Percentiles rank a stretch among this genome's conserved stretches.
Evolutionary conservation across 805 yeast species (phyloP).

Genomic region (Yarrowia sp.): DNA sequence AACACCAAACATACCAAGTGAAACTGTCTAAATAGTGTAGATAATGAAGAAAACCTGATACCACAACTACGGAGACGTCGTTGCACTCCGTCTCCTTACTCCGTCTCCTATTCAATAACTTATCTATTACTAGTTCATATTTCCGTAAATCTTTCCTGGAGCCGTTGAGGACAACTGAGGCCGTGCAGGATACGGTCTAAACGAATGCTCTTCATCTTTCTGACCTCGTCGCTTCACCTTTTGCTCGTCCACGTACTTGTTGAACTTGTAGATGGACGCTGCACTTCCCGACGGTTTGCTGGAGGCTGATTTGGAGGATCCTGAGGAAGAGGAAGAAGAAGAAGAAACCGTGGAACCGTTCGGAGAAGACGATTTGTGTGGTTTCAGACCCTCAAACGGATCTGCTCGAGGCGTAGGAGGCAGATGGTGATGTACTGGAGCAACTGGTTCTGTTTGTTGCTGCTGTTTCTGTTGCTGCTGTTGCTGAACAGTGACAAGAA

Average conservation of each 20-base stretch:
- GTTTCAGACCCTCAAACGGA: slow-evolving; percentile 9
- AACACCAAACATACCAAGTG: too few species aligned
- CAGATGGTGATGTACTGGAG: neutral
- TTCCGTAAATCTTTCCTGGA: slow-evolving; percentile 2
- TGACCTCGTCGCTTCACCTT: neutral
- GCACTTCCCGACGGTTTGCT: slow-evolving; percentile 2
- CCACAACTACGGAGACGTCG: too few species aligned
- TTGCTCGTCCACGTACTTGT: slow-evolving; percentile 11
- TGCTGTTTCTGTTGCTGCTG: neutral
- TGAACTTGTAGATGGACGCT: slow-evolving; percentile 18
- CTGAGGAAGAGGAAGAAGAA: neutral
- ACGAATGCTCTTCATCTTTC: slow-evolving; percentile 15
- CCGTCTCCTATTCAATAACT: too few species aligned
- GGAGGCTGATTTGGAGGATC: neutral
- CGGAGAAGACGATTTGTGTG: neutral
- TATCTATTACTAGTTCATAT: neutral
- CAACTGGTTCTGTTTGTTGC: neutral
- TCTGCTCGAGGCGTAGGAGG: neutral
- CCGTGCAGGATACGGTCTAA: slow-evolving; percentile 20
- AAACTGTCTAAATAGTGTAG: too few species aligned
- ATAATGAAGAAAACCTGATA: too few species aligned
- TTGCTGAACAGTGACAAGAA: neutral
- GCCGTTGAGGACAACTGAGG: slow-evolving; percentile 9
- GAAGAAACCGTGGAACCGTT: neutral
- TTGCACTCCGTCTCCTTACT: too few species aligned